Conservation (phyloP, 768 basidiomycete genomes). For the Suillus tomentosus region DNA sequence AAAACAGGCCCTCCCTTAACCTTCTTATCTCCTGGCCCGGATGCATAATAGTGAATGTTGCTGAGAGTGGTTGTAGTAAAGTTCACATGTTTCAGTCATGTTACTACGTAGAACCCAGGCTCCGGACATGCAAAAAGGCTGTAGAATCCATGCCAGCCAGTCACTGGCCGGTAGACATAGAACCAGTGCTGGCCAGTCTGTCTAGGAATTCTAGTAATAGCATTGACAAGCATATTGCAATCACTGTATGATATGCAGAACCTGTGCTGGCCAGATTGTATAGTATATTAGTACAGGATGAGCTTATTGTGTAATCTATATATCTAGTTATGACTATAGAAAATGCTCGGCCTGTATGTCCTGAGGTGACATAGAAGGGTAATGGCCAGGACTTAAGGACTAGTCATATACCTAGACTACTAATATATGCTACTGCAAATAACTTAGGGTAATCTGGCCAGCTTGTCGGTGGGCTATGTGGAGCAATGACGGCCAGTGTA, state of each 20-base stretch:
- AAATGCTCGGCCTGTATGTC: background rate
- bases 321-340: background rate
- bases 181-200: background rate
- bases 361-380: background rate
- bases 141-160: no score
- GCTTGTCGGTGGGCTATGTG: background rate
- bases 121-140: no score
- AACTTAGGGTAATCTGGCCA: background rate
- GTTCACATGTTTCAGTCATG: no score
- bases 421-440: background rate
- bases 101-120: no score
- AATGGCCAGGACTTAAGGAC: background rate
- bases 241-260: background rate
- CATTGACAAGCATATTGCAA: slow-evolving; percentile 1
- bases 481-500: background rate
- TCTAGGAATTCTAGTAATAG: background rate
- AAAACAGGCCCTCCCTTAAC: no score
- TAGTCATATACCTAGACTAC: background rate
- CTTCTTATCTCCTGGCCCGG: no score
- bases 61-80: no score
- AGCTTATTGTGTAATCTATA: background rate
- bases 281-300: slow-evolving; percentile 1
- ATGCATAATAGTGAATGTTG: no score
- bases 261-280: background rate
- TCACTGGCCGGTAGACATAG: no score